phyloP scores from a whole-genome alignment of 768 basidiomycete species.

The Russula virescens region DNA sequence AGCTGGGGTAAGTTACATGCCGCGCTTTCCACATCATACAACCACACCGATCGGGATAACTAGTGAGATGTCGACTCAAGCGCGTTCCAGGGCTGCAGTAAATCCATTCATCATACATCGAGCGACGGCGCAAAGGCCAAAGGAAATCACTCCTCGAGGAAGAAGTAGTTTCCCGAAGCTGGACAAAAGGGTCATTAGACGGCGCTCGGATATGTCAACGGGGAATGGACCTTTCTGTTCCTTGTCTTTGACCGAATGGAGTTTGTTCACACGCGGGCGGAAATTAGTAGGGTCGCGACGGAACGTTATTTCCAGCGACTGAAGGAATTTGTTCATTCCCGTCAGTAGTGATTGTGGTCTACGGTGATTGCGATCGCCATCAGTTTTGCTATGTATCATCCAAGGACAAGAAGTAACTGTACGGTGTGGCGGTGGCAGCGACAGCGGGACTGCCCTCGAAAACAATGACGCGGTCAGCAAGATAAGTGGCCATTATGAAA shows the following conservation, averaged over 20 bases:
- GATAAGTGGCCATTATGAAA: conserved; percentile 99
- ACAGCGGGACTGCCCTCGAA: conserved; percentile 86
- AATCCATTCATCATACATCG: neutral
- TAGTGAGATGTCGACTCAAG: neutral
- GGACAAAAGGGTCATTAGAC: conserved; percentile 14
- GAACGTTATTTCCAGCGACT: conserved; percentile 95
- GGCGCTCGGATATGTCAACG: conserved; percentile 6
- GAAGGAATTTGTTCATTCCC: conserved; percentile 98
- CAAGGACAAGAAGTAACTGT: conserved; percentile 32
- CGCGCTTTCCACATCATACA: neutral
- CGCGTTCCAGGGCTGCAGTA: neutral
- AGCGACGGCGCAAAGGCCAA: neutral
- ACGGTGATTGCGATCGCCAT: neutral
- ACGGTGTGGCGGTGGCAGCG: conserved; percentile 87
- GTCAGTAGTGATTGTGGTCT: conserved; percentile 92
- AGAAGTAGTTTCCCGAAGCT: conserved; percentile 88
- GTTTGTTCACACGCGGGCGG: conserved; percentile 83
- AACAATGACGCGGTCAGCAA: conserved; percentile 95
- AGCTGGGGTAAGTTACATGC: conserved; percentile 10
- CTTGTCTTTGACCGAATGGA: conserved; percentile 77
- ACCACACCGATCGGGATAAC: neutral
- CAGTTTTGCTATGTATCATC: neutral
- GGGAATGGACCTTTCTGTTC: conserved; percentile 67
- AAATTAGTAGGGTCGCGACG: conserved; percentile 94
- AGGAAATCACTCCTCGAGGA: conserved; percentile 67